Percentiles rank a stretch among this genome's conserved stretches.
phyloP scores from a whole-genome alignment of 176 grass and related monocot genomes.

The Oryza australiensis region DNA sequence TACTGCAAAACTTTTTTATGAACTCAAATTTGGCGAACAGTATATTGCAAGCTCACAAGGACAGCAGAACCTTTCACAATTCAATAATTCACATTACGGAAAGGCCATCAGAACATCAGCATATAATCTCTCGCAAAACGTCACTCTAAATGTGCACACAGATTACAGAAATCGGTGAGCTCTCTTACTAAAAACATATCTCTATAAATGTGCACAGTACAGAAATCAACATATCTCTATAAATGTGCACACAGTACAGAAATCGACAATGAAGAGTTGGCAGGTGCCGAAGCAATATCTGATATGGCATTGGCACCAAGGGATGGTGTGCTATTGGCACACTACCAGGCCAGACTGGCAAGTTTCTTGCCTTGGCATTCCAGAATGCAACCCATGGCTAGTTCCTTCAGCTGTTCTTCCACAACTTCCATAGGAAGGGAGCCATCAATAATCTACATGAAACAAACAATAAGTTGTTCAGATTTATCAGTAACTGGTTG shows the following conservation, averaged over 20 bases:
- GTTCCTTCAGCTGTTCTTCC: conserved; percentile 63
- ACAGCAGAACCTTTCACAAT: too few species aligned
- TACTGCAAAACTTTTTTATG: background rate
- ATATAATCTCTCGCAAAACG: background rate
- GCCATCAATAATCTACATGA: conserved; percentile 61
- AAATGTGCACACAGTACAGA: background rate
- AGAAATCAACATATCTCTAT: background rate
- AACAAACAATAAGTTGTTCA: conserved; percentile 12
- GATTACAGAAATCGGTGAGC: background rate
- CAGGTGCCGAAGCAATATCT: background rate
- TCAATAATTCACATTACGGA: background rate
- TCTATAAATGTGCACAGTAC: background rate
- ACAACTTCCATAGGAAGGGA: conserved; percentile 71
- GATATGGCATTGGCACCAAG: conserved; percentile 14
- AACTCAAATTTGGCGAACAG: background rate
- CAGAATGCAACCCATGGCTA: conserved; percentile 50
- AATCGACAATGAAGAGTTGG: background rate
- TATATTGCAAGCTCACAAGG: background rate
- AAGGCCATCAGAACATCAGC: background rate
- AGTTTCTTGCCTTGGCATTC: conserved; percentile 68
- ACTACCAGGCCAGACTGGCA: conserved; percentile 47
- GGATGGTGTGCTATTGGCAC: background rate
- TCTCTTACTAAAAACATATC: background rate
- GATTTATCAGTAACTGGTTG: background rate
- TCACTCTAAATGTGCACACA: background rate